These are phyloP conservation scores for Pelagophyceae sp. DNA, from an alignment of 352 stramenopile genomes.

Conservation along the genomic window DNA sequence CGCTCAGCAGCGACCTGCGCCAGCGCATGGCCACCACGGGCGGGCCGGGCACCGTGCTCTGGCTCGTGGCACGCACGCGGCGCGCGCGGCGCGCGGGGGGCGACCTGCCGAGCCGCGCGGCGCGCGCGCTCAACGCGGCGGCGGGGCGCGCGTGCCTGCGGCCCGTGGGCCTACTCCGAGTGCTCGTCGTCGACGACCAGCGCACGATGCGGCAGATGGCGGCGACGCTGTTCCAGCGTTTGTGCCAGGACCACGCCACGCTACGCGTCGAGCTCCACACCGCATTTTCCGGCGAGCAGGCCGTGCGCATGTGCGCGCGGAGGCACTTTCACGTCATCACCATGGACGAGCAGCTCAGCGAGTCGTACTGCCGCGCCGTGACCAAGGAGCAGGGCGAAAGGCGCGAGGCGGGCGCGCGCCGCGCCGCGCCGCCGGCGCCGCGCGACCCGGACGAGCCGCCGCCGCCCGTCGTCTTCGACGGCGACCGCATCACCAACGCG, in stretches of 20 bases:
- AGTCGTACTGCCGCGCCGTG: constrained; percentile 32
- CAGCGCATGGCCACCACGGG: not conserved
- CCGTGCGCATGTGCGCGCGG: constrained; percentile 29
- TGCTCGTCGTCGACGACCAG: constrained; percentile 40
- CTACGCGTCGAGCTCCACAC: constrained; percentile 37
- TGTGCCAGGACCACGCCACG: constrained; percentile 33
- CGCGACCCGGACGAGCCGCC: constrained; percentile 30
- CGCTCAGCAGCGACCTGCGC: not conserved
- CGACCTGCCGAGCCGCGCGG: no score
- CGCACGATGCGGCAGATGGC: constrained; percentile 43
- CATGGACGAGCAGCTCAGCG: constrained; percentile 38
- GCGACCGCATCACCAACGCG: constrained; percentile 32
- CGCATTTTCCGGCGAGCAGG: constrained; percentile 32
- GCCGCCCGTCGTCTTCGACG: constrained; percentile 30
- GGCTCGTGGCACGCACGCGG: not conserved
- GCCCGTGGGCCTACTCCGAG: no score
- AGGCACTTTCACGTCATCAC: constrained; percentile 37
- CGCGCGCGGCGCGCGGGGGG: no score
- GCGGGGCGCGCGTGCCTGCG: no score
- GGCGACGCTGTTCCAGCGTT: constrained; percentile 40
- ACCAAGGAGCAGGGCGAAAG: constrained; percentile 24
- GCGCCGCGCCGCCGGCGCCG: no score
- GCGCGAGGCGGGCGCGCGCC: constrained; percentile 15
- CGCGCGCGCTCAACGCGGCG: not conserved
- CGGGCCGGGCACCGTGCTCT: not conserved